Base-by-base conservation (phyloP, 2,329 filamentous ascomycete species). In the Sodiomyces alkalinus region DNA sequence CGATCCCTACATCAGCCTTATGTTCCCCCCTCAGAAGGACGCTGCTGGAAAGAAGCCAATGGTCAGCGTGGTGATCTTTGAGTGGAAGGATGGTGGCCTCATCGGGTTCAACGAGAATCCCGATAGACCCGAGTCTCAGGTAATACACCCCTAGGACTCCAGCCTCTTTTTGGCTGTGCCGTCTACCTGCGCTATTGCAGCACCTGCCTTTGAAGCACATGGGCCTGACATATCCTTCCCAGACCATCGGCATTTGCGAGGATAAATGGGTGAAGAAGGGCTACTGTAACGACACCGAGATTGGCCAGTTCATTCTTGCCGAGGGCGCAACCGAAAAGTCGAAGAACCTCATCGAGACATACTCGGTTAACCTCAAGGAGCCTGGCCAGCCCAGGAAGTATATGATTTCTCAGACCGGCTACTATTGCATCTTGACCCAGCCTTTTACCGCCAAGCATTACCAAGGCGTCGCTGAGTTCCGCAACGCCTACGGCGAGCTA, bases 401-500 rank as follows among this genome's bases (percentile, higher is more conserved):
- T 49, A 64, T 71, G 5, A 75, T 94, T 42, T 76, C 76, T 45
- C 83, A 82, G 52, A 98, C 90, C 0, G 90, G 90, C 17, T 98
- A 94, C 55, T 98, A 93, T 53, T 98, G 90, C 45, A 77, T 98
- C 33, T 73, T 81, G 29, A 90, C 83, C 2, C 75, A 74, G 38
- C 68, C 67, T 14, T 87, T 73, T 48, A 72, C 65, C 16, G 60
- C 65, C 1, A 61, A 68, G 13, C 64, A 81, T 24, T 98, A 92
- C 48, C 68, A 64, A 26, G 86, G 79, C 6, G 69, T 90, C 10
- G 77, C 90, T 23, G 86, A 90, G 44, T 98, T 96, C 53, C 75
- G 86, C 36, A 96, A 98, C 53, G 80, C 90, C 3, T 98, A 92
- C 48, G 90, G 90, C 48, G 87, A 98, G 60, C 74, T 98, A 31